Evolutionary conservation across 2,329 filamentous ascomycete genomes (phyloP), one percentile per base, ranked within the genome.

Genomic region (Xylaria arbuscula): DNA sequence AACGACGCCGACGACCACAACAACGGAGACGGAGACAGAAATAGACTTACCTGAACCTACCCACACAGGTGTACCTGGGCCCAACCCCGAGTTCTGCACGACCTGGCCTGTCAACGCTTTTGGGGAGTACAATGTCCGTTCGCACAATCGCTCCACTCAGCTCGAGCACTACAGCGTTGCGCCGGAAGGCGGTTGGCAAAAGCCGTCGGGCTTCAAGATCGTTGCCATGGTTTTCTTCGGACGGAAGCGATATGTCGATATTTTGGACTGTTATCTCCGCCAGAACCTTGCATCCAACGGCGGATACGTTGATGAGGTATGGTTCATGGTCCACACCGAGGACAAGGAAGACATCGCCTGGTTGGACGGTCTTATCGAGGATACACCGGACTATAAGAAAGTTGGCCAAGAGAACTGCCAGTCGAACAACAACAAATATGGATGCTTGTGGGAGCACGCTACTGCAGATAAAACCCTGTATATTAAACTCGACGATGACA

Each of bases 171-270:
- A 74, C 45, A 76, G 74, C 32, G 65, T 76, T 54, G 75, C 75
- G 54, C 76, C 76, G 7, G 62, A 69, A 10, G 75, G 71, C 53
- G 75, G 76, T 10, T 78, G 76, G 76, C 73, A 71, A 66, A 78
- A 77, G 58, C 76, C 76, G 2, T 36, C 58, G 15, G 76, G 73
- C 11, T 48, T 78, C 69, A 81, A 80, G 70, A 75, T 85, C n/a
- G 78, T 84, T 66, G 83, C 78, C 17, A 77, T 85, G 64, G 81
- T 85, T 0, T 85, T 85, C 65, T 85, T 79, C 67, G 83, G 83
- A 22, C 79, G 83, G 17, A 80, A 80, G 58, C 76, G 78, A 64
- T 80, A 81, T 10, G 81, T 84, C 28, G 80, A 83, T 38, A 80
- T 85, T 34, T 72, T 85, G 48, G 83, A 84, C 68, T 85, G 83